Conservation (phyloP, 2,329 filamentous ascomycete species). For the Phaeosphaeria sp. region DNA sequence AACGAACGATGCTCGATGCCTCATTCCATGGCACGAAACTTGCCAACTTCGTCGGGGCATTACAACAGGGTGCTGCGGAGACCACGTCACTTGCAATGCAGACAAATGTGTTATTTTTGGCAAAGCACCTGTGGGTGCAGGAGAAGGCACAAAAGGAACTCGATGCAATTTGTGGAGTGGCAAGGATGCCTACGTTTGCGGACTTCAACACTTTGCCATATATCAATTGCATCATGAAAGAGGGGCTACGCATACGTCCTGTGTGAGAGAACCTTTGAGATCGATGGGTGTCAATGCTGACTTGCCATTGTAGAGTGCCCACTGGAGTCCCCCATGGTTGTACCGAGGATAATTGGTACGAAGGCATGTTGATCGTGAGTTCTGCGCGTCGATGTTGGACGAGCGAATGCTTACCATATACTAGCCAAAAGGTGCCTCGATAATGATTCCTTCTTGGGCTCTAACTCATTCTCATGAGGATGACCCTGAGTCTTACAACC, state of each 20-base stretch:
- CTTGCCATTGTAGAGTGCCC: conserved; percentile 19
- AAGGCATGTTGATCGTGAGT: conserved; percentile 37
- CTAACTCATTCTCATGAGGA: conserved; percentile 24
- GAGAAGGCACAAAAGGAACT: conserved; percentile 26
- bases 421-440: conserved; percentile 32
- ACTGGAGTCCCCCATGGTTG: conserved; percentile 30
- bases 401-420: not conserved
- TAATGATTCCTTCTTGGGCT: conserved; percentile 39
- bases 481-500: conserved; percentile 42
- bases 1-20: conserved; percentile 12
- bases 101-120: conserved; percentile 31
- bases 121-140: conserved; percentile 29
- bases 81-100: conserved; percentile 22
- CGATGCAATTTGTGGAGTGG: conserved; percentile 21
- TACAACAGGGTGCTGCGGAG: conserved; percentile 31
- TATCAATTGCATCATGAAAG: conserved; percentile 40
- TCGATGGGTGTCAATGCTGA: not conserved
- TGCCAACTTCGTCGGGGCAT: conserved; percentile 25
- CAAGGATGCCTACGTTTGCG: conserved; percentile 24
- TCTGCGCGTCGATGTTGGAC: conserved; percentile 1
- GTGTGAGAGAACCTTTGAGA: conserved; percentile 28
- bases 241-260: conserved; percentile 30
- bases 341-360: conserved; percentile 35
- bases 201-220: conserved; percentile 38
- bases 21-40: conserved; percentile 21